phyloP scores from a whole-genome alignment of 352 stramenopile species.

The Phytopythium helicoides region DNA sequence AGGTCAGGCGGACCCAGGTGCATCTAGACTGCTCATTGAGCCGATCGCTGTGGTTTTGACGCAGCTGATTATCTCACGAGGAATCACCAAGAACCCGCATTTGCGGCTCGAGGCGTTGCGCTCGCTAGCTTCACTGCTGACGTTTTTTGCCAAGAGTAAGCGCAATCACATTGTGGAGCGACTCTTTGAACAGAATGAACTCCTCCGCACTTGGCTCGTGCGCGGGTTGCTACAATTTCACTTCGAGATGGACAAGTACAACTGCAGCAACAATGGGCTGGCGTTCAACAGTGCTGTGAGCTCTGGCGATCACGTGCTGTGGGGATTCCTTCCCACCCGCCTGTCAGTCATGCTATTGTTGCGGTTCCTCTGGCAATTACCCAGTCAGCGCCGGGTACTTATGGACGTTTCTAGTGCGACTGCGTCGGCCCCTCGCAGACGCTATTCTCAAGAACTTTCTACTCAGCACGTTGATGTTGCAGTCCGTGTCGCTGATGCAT shows the following conservation, averaged over 20 bases:
- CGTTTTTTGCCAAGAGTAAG: constrained; percentile 57
- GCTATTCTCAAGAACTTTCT: not conserved
- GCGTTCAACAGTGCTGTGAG: constrained; percentile 59
- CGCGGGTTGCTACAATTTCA: constrained; percentile 61
- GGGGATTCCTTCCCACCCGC: constrained; percentile 66
- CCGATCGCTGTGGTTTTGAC: constrained; percentile 63
- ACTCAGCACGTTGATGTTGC: no score
- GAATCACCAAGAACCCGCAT: constrained; percentile 70
- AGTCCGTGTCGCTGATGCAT: constrained; percentile 6
- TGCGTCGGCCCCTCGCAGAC: constrained; percentile 8
- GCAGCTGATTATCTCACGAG: constrained; percentile 46
- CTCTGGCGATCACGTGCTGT: constrained; percentile 66
- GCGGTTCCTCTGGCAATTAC: constrained; percentile 66
- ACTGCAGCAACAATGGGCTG: constrained; percentile 60
- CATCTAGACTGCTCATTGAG: constrained; percentile 26
- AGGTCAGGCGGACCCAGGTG: not conserved
- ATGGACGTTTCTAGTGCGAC: constrained; percentile 18
- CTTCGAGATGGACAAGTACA: constrained; percentile 73
- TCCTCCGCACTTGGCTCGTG: constrained; percentile 41
- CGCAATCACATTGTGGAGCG: constrained; percentile 26
- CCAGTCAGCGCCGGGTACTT: constrained; percentile 34
- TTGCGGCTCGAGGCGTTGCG: constrained; percentile 62
- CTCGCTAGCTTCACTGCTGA: constrained; percentile 48
- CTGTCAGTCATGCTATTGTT: constrained; percentile 56
- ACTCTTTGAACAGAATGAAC: constrained; percentile 36